Percentiles rank a stretch among this genome's conserved stretches.
phyloP scores from a whole-genome alignment of 2,329 filamentous ascomycete species.

The Herpotrichia juniperi region DNA sequence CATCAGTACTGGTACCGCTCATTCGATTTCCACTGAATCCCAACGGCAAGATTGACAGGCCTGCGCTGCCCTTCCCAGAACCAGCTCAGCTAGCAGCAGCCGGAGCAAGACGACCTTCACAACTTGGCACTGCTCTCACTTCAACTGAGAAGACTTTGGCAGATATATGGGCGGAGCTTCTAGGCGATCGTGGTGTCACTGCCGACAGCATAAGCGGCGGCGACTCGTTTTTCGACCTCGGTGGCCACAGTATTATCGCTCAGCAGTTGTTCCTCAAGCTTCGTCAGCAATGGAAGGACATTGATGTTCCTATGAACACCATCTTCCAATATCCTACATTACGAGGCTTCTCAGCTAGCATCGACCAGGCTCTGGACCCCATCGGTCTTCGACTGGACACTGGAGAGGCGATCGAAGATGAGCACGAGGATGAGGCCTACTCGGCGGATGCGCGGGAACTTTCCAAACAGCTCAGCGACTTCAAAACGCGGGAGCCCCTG shows the following conservation, averaged over 20 bases:
- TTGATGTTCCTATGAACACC: conserved; percentile 71
- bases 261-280: conserved; percentile 80
- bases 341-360: conserved; percentile 59
- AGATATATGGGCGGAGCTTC: conserved; percentile 73
- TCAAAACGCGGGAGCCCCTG: conserved; percentile 49
- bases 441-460: conserved; percentile 60
- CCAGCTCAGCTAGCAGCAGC: conserved; percentile 68
- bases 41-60: conserved; percentile 75
- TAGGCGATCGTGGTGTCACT: conserved; percentile 64
- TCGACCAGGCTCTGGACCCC: conserved; percentile 57
- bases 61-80: conserved; percentile 81
- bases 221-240: conserved; percentile 76
- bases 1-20: conserved; percentile 74
- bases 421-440: conserved; percentile 60
- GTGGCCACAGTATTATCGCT: conserved; percentile 80
- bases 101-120: conserved; percentile 52
- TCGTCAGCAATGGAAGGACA: conserved; percentile 64
- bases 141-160: conserved; percentile 72
- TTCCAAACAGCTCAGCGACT: conserved; percentile 51
- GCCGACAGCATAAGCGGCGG: conserved; percentile 69
- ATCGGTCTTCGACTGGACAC: conserved; percentile 53
- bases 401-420: conserved; percentile 48
- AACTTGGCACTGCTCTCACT: conserved; percentile 54
- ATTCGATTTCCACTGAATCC: conserved; percentile 72
- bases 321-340: conserved; percentile 73